A percentile compares a stretch with the other conserved stretches of the same genome.
These are phyloP conservation scores for Paralagenidium karlingii DNA, from an alignment of 352 stramenopile genomes.

Conservation along the genomic window DNA sequence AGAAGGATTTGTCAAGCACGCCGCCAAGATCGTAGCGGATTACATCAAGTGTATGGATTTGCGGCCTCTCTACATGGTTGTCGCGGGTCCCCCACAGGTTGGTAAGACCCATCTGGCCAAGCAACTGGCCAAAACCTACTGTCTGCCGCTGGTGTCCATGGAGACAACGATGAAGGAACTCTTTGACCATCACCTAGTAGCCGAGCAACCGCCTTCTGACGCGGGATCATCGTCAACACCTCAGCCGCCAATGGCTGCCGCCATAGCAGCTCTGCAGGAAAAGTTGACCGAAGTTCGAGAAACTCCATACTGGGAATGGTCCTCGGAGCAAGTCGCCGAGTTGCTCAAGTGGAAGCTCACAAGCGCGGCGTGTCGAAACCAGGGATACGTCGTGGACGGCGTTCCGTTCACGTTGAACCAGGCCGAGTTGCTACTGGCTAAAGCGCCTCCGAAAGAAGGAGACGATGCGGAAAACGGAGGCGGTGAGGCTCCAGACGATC, in stretches of 20 bases:
- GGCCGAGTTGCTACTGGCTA: constrained; percentile 29
- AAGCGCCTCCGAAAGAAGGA: too few relatives aligned
- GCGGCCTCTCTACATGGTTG: constrained; percentile 46
- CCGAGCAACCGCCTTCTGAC: constrained; percentile 1
- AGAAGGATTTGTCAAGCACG: constrained; percentile 38
- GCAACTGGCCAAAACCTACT: constrained; percentile 54
- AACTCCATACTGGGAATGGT: constrained; percentile 2
- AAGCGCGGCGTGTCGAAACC: constrained; percentile 45
- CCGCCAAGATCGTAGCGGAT: constrained; percentile 54
- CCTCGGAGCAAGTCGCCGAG: constrained; percentile 21
- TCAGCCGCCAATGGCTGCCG: constrained; percentile 3
- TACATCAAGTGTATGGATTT: constrained; percentile 70
- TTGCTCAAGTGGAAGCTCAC: constrained; percentile 60
- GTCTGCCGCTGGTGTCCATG: constrained; percentile 45
- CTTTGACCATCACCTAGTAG: constrained; percentile 7
- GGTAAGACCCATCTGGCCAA: constrained; percentile 50
- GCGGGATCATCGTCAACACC: not conserved
- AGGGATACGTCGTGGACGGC: constrained; percentile 74
- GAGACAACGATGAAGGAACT: constrained; percentile 31
- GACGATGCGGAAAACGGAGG: constrained; percentile 6
- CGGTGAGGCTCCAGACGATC: too few relatives aligned
- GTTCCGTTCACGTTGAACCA: constrained; percentile 31
- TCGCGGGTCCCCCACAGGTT: constrained; percentile 47
- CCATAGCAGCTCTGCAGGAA: constrained; percentile 9
- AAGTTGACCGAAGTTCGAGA: constrained; percentile 25